phyloP scores from a whole-genome alignment of 805 yeast genomes.

The Kodamaea neixiangensis region DNA sequence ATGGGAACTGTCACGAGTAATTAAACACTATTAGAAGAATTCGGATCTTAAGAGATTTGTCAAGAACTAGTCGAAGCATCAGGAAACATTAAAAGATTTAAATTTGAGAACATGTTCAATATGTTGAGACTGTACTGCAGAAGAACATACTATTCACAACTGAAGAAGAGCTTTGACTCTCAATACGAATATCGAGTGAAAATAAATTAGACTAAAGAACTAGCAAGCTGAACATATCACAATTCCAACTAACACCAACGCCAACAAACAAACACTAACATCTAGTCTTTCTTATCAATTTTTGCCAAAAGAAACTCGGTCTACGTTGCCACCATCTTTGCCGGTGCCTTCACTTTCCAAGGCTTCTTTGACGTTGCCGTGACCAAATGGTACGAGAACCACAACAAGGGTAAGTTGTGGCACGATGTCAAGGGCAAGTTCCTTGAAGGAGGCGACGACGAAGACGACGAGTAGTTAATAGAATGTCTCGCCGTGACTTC shows the following conservation, averaged over 20 bases:
- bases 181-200: no score
- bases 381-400: slow-evolving; percentile 70
- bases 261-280: slow-evolving; percentile 21
- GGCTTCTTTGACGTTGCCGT: slow-evolving; percentile 68
- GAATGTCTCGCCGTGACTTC: background rate
- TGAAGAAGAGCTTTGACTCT: no score
- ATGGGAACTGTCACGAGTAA: no score
- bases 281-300: slow-evolving; percentile 21
- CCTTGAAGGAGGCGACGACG: slow-evolving; percentile 59
- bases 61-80: no score
- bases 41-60: no score
- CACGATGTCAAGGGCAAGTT: slow-evolving; percentile 66
- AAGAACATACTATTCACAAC: no score
- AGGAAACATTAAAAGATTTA: no score
- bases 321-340: slow-evolving; percentile 80
- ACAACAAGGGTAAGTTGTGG: slow-evolving; percentile 87
- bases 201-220: no score
- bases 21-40: no score
- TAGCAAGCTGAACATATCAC: no score
- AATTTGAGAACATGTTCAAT: no score
- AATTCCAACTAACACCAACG: background rate
- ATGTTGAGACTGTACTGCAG: no score
- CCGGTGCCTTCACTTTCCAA: slow-evolving; percentile 85
- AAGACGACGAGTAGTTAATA: slow-evolving; percentile 42
- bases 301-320: slow-evolving; percentile 81